Base-by-base conservation (phyloP, 2,329 filamentous ascomycete genomes). In the Cladophialophora chaetospira region DNA sequence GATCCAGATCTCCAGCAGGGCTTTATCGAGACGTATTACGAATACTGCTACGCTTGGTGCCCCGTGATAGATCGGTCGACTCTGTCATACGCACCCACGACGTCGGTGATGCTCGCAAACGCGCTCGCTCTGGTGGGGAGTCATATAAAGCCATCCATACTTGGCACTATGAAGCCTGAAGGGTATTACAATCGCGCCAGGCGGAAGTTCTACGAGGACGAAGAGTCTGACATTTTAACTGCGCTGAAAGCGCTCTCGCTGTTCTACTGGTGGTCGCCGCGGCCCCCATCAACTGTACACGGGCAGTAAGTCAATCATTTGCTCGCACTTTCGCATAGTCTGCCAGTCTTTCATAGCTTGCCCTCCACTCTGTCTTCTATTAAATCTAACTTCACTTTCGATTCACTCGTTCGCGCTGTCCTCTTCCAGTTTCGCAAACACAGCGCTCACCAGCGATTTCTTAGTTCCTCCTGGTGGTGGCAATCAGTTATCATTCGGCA, bases 401-500 rank as follows among this genome's bases (percentile, higher is more conserved):
- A n/a, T n/a, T n/a, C n/a, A n/a, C n/a, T n/a, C n/a, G n/a, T n/a
- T n/a, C n/a, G n/a, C n/a, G n/a, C n/a, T n/a, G n/a, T n/a, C n/a
- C n/a, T n/a, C n/a, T n/a, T n/a, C n/a, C n/a, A n/a, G n/a, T n/a
- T n/a, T n/a, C n/a, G n/a, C n/a, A n/a, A n/a, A n/a, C n/a, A n/a
- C n/a, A n/a, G n/a, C n/a, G n/a, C n/a, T n/a, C n/a, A n/a, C n/a
- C n/a, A n/a, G n/a, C n/a, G n/a, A n/a, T n/a, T n/a, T n/a, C n/a
- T n/a, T n/a, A n/a, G n/a, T 57, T 70, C 74, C 1, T 73, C 72
- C 13, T 77, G 74, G 75, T 78, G 75, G 75, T 77, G 75, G 75
- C 76, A 73, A 0, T 72, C 71, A 3, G 72, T 76, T 2, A 68
- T 33, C 3, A 33, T 33, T 5, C 71, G 15, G 73, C n/a, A n/a